Base-by-base conservation (phyloP, 108 stramenopile species). In the Conticribra guillardii region DNA sequence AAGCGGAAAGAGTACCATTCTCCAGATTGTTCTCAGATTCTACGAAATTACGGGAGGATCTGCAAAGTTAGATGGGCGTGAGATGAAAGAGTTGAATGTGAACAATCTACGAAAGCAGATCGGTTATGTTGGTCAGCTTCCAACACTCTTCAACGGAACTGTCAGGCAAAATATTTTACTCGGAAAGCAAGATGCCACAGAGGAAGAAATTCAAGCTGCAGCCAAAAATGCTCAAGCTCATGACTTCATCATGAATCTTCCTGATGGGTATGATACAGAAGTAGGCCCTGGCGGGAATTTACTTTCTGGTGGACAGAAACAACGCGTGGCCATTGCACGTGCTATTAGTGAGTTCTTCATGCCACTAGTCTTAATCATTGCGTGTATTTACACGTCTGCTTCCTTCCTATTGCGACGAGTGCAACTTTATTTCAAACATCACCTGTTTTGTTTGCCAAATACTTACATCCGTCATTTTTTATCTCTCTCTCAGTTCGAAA, bases 91-190 rank as follows among this genome's bases (percentile, higher is more conserved):
- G 5, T 23, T 76, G n/a, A 76, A 80, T 69, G 64, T 83, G 19
- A 49, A 62, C 28, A 67, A 65, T 37, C 63, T 82, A 3, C 69
- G 84, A 27, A 47, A 46, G 22, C 73, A 87, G 32, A 60, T 90
- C n/a, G 86, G 87, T 2, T 76, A 76, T 34, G 74, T 92, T n/a
- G 81, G 76, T 23, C 91, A 92, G 73, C 86, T 90, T 64, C 87
- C 88, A 0, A 63, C 72, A 27, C 80, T 92, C n/a, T 90, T 90
- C 37, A 62, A 77, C 54, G 82, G 81, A 45, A 80, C 86, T 23
- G 81, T 92, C n/a, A 41, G 57, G 22, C 81, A 92, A 23, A 92
- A 92, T 62, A 85, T 92, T 44, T 65, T 82, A 32, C 84, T 90
- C 45, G 81, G 81, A 26, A 66, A 67, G 30, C 55, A 63, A 16